phyloP scores from a whole-genome alignment of 1,284 basidiomycete genomes.

The Peniophora sp. region DNA sequence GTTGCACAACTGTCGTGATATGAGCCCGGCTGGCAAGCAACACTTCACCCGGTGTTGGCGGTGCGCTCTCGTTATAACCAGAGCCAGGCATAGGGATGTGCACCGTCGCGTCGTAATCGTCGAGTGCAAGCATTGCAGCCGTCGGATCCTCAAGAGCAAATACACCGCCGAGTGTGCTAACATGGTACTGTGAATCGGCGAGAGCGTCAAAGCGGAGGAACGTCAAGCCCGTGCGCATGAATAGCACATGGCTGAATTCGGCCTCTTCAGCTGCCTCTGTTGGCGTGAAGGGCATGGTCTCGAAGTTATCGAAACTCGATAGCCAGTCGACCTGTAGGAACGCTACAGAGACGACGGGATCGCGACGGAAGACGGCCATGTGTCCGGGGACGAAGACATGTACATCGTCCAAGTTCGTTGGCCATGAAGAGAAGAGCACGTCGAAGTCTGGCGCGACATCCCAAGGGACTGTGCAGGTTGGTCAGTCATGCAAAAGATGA shows the following conservation, averaged over 20 bases:
- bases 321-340: background rate
- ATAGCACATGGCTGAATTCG: background rate
- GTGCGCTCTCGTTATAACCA: no score
- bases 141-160: background rate
- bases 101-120: no score
- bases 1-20: background rate
- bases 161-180: background rate
- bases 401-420: background rate
- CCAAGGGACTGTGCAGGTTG: background rate
- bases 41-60: no score
- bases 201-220: background rate
- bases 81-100: no score
- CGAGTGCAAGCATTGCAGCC: no score
- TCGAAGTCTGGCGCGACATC: background rate
- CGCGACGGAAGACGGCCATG: background rate
- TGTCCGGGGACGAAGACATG: background rate
- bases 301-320: background rate
- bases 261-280: background rate
- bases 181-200: background rate
- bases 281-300: background rate
- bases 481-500: no score
- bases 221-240: background rate
- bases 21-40: no score
- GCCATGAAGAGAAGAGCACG: background rate
- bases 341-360: background rate